phyloP scores from a whole-genome alignment of 495 filamentous ascomycete genomes.

The Aspergillus campestris region DNA sequence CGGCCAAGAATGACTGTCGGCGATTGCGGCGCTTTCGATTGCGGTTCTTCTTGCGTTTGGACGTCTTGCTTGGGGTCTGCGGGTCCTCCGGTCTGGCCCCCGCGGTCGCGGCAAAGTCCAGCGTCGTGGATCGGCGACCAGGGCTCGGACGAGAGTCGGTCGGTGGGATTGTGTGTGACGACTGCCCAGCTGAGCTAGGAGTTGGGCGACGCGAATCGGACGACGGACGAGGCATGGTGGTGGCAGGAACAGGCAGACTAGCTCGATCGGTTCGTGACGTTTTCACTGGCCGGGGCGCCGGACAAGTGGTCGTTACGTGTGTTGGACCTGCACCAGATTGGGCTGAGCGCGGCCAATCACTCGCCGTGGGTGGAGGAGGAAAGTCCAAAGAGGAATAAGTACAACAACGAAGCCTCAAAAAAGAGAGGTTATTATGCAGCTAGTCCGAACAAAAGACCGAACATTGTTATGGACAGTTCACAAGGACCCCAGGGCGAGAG shows the following conservation, averaged over 20 bases:
- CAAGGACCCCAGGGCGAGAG: slow-evolving; percentile 4
- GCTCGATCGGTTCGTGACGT: background rate
- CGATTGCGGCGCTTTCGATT: slow-evolving; percentile 35
- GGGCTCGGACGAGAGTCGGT: slow-evolving; percentile 1
- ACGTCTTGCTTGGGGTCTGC: slow-evolving; percentile 12
- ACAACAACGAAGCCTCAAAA: background rate
- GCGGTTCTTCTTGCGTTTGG: slow-evolving; percentile 33
- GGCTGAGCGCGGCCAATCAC: too few relatives aligned
- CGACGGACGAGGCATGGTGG: slow-evolving; percentile 11
- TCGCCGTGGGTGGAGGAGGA: background rate
- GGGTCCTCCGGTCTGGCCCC: too few relatives aligned
- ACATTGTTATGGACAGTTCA: slow-evolving; percentile 16
- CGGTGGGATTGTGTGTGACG: slow-evolving; percentile 4
- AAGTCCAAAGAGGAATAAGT: background rate
- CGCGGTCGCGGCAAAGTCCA: slow-evolving; percentile 1
- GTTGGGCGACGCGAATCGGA: slow-evolving; percentile 7
- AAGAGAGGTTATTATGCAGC: background rate
- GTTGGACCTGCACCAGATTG: too few relatives aligned
- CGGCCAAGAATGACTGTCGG: slow-evolving; percentile 28
- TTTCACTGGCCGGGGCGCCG: too few relatives aligned
- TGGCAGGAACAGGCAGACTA: background rate
- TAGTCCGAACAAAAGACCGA: background rate
- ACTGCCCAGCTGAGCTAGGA: slow-evolving; percentile 1
- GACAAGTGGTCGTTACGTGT: too few relatives aligned
- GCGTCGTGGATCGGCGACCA: background rate